Evolutionary conservation across 306 rosid species (phyloP).

Genomic region (Vigna hirtella): DNA sequence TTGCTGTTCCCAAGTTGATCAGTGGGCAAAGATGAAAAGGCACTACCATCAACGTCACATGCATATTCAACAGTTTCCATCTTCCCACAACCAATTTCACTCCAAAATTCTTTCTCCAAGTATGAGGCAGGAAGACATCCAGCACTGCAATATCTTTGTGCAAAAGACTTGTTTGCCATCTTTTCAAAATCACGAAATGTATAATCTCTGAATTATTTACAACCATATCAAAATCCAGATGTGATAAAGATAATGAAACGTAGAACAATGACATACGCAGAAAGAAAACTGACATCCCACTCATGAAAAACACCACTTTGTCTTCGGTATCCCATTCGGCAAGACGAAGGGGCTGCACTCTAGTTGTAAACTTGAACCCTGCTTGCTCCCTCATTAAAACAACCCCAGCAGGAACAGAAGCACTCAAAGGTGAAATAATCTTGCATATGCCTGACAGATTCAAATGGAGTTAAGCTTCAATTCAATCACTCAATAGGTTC

Average conservation of each 20-base stretch:
- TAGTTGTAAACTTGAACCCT: constrained; percentile 83
- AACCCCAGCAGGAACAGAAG: constrained; percentile 84
- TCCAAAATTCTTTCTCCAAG: constrained; percentile 87
- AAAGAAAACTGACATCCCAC: constrained; percentile 67
- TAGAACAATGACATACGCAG: neutral
- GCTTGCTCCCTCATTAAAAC: constrained; percentile 76
- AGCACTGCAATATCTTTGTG: constrained; percentile 73
- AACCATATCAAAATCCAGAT: constrained; percentile 45
- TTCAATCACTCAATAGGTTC: neutral
- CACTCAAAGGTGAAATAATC: constrained; percentile 75
- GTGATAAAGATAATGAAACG: neutral
- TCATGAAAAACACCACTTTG: constrained; percentile 78
- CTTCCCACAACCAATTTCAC: constrained; percentile 81
- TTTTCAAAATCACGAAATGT: constrained; percentile 79
- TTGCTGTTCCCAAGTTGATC: constrained; percentile 82
- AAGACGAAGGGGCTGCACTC: constrained; percentile 88
- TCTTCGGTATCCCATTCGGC: constrained; percentile 88
- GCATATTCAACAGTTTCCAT: constrained; percentile 88
- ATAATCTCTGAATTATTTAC: constrained; percentile 65
- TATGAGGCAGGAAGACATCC: constrained; percentile 73
- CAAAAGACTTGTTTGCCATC: constrained; percentile 85
- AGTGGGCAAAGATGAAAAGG: constrained; percentile 73
- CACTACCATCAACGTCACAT: constrained; percentile 88
- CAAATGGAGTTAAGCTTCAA: constrained; percentile 11
- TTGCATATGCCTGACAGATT: constrained; percentile 71